Base-by-base conservation (phyloP, 768 basidiomycete genomes). In the Lyophyllum atratum region DNA sequence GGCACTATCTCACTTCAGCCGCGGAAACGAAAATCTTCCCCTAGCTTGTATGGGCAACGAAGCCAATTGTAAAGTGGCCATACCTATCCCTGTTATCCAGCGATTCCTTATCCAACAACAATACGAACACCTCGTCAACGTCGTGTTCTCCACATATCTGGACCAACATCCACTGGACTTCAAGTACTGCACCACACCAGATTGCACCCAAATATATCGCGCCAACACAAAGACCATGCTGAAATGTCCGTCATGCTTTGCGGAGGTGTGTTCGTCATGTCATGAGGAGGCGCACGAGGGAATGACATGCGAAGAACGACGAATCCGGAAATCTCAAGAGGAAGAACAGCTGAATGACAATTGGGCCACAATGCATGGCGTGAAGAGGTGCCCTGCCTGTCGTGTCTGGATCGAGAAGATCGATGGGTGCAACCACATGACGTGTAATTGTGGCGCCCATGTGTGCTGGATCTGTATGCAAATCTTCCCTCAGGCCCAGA, bases 131-230 rank as follows among this genome's bases (percentile, higher is more conserved):
- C 72, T 91, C 47, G 65, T 83, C n/a, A 77, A 84, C 25, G 77
- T 81, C 0, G 80, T 83, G 0, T 88, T 88, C 62, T 70, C 72
- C 45, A 67, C 74, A 0, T 79, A 90, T 64, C 70, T 89, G 40
- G 81, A 84, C 40, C 67, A 78, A 31, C 81, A 83, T 49, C 76
- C 84, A 0, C 72, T 76, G 34, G 82, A 84, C 43, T 84, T 84
- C 66, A 79, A 80, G 52, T 85, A 85, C 59, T 92, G 90, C 70
- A 85, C 83, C 1, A 90, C 87, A 0, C 84, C 90, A 0, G 88
- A 89, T 64, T 92, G 90, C 66, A 75, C 73, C 5, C 85, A 88
- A 60, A 80, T 90, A 3, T 92, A 92, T 69, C 72, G 78, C 47
- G 66, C 66, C 44, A 66, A 68, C 26, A 53, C 60, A 15, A 53